Evolutionary conservation across 1,284 basidiomycete species (phyloP), one percentile per base, ranked within the genome.

Genomic region (Cryptococcus sp.): DNA sequence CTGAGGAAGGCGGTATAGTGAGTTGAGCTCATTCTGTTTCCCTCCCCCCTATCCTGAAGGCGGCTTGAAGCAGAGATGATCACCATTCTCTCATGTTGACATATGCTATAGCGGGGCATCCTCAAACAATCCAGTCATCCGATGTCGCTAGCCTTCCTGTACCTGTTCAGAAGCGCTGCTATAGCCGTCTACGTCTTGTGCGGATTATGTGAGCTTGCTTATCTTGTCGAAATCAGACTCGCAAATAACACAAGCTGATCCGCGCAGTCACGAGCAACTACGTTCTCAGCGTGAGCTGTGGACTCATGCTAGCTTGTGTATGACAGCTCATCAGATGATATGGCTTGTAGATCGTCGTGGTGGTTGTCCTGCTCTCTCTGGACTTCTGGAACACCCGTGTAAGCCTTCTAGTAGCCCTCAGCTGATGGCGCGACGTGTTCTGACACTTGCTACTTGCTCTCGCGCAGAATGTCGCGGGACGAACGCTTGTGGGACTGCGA

Each of bases 371-470:
- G 22, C 84, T 97, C 37, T 89, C 93, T 0, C 88, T 93, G 83
- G 93, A 97, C 79, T 97, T 97, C 75, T 96, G 93, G 94, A 96
- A 94, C 71, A 93, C 91, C 65, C 80, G 91, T 71, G 91, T 91
- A 68, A 61, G 85, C 74, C 23, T 45, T 19, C 11, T 15, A n/a
- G 17, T n/a, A 19, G 17, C 3, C 20, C 39, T 7, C 23, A 19
- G 20, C 1, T 29, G 22, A 19, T 6, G 8, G n/a, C 23, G 19
- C n/a, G 23, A n/a, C 47, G 34, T 6, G 10, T 38, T 17, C 41
- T 26, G 17, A 19, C n/a, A n/a, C 46, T 1, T 13, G 4, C 29
- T 16, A 25, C 37, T 59, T 50, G 20, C 29, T 34, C 29, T 34
- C 8, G 29, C 29, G 8, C 66, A 93, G 87, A 97, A 97, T 70